Conservation (phyloP, 352 stramenopile species). For the Pilasporangium apinafurcum region DNA sequence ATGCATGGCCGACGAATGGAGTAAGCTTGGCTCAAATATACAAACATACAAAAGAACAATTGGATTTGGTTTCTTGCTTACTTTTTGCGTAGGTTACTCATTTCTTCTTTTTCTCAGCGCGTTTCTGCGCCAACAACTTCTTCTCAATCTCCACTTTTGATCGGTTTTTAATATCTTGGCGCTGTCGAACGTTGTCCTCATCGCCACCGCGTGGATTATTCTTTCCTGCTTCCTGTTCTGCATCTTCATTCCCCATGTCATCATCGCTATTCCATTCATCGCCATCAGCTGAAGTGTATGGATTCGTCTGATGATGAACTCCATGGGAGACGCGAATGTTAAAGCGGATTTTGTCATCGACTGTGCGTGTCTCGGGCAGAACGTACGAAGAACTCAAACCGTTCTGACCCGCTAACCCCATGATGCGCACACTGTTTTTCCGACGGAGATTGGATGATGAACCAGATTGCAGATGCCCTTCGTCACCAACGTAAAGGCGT, state of each 20-base stretch:
- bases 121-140: conserved; percentile 42
- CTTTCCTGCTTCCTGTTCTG: conserved; percentile 5
- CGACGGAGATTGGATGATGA: conserved; percentile 46
- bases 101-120: conserved; percentile 28
- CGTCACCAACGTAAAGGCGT: conserved; percentile 65
- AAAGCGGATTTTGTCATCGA: conserved; percentile 62
- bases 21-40: not conserved
- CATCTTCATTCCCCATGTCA: conserved; percentile 14
- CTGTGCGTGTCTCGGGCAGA: conserved; percentile 30
- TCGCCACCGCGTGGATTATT: not conserved
- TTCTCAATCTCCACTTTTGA: conserved; percentile 58
- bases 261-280: conserved; percentile 19
- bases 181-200: conserved; percentile 26
- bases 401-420: conserved; percentile 21
- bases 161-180: conserved; percentile 60
- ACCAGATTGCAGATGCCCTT: conserved; percentile 46
- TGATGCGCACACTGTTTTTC: conserved; percentile 67
- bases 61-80: not conserved
- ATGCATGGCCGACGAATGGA: not conserved
- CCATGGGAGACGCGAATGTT: conserved; percentile 63
- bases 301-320: conserved; percentile 51
- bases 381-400: conserved; percentile 19
- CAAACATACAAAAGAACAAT: not conserved
- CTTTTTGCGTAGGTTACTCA: not conserved
- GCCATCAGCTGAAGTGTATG: conserved; percentile 40